Evolutionary conservation across 1,139 yeast species (phyloP).

Genomic region (Blastobotrys indianensis): DNA sequence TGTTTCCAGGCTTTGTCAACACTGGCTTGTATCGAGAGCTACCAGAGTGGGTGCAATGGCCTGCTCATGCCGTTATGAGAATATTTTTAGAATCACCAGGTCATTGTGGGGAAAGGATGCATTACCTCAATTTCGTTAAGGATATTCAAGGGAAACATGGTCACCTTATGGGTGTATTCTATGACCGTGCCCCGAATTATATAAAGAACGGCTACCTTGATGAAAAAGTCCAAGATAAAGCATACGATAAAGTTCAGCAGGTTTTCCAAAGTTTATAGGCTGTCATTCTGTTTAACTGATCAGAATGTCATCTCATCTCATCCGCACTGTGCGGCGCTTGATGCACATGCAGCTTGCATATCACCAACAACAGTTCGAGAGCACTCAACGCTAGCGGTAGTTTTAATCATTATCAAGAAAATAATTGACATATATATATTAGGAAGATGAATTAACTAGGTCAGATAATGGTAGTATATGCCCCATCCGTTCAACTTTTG

Average conservation of each 20-base stretch:
- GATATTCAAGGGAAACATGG: slow-evolving; percentile 7
- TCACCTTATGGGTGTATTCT: too few species aligned
- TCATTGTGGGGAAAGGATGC: slow-evolving; percentile 22
- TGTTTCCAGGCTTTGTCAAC: slow-evolving; percentile 28
- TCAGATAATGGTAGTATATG: slow-evolving; percentile 53
- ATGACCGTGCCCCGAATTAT: neutral
- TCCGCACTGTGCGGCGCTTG: too few species aligned
- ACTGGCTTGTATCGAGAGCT: slow-evolving; percentile 24
- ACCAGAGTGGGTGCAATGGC: slow-evolving; percentile 23
- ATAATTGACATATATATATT: too few species aligned
- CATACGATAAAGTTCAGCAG: neutral
- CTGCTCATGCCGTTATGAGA: slow-evolving; percentile 5
- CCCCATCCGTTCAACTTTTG: slow-evolving; percentile 97
- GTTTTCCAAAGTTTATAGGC: neutral
- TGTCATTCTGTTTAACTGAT: too few species aligned
- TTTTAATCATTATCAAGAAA: too few species aligned
- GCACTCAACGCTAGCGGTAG: too few species aligned
- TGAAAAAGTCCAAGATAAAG: slow-evolving; percentile 1
- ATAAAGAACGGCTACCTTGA: neutral
- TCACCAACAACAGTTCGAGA: too few species aligned
- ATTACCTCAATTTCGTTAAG: slow-evolving; percentile 20
- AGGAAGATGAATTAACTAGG: too few species aligned
- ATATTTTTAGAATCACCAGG: slow-evolving; percentile 16
- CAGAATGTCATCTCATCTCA: too few species aligned
- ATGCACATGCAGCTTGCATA: too few species aligned